Base-by-base conservation (phyloP, 345 rosid species). In the Citrus sp. region DNA sequence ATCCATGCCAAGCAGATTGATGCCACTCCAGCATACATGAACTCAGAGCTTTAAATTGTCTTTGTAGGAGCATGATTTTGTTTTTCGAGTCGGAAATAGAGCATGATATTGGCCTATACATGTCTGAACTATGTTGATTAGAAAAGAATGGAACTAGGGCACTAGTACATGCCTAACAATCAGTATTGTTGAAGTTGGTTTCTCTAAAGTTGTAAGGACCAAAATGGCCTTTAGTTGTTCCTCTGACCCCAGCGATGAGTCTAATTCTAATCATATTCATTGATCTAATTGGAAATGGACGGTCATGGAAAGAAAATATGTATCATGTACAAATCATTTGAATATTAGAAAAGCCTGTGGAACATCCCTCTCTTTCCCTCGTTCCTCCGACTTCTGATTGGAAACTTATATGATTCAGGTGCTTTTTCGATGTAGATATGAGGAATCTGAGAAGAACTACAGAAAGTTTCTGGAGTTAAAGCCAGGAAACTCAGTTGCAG, bases 391-490 rank as follows among this genome's bases (percentile, higher is more conserved):
- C 73, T 73, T 77, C 80, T 85, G 80, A 83, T 81, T 80, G 82
- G 79, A 79, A 75, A 80, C 78, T 73, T 68, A 60, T 80, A 80
- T 86, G 81, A 86, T 74, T 82, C 80, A 76, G 84, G 80, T 56
- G 28, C 56, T 83, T 76, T 85, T 81, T 70, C 82, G 73, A 78
- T 87, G 83, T 86, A 97, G 98, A 86, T 97, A 92, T 77, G 94
- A 94, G 81, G 98, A 93, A 75, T 90, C 98, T 64, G 98, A 97
- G 76, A 60, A 63, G 76, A 90, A 86, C 80, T 97, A 94, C 78
- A 90, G 75, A 46, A 90, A 87, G 78, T 90, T 84, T 80, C 80
- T 97, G 80, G 95, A 92, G 84, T 79, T 87, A 49, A 90, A 82
- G 76, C 97, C 97, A n/a, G 89, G 93, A 66, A 85, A 92, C 79